Evolutionary conservation across 1,284 basidiomycete genomes (phyloP).

Genomic region (Microbotryomycetes sp.): DNA sequence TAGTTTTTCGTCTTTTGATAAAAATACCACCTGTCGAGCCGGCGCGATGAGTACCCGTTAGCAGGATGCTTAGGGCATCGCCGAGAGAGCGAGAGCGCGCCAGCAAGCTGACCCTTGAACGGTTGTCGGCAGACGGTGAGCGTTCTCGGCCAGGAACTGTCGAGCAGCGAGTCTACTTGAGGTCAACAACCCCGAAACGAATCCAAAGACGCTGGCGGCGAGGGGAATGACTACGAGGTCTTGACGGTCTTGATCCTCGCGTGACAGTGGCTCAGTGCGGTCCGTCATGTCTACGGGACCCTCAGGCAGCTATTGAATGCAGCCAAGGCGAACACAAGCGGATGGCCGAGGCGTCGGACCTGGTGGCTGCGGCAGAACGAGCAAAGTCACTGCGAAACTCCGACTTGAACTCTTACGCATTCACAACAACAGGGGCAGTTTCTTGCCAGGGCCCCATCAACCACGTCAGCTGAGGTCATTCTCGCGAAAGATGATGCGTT

Average conservation of each 20-base stretch:
- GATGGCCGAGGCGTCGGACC: too few species aligned
- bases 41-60: neutral
- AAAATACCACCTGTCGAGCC: constrained; percentile 59
- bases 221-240: constrained; percentile 30
- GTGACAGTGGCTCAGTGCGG: neutral
- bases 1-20: constrained; percentile 91
- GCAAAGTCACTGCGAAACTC: too few species aligned
- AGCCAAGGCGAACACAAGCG: too few species aligned
- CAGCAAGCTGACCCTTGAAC: constrained; percentile 50
- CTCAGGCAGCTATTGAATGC: too few species aligned
- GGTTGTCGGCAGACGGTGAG: constrained; percentile 68
- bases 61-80: neutral
- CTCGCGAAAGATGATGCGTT: too few species aligned
- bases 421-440: too few species aligned
- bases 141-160: constrained; percentile 52
- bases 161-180: constrained; percentile 45
- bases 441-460: too few species aligned
- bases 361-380: too few species aligned
- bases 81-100: neutral
- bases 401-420: too few species aligned
- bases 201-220: constrained; percentile 29
- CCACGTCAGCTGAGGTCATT: too few species aligned
- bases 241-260: neutral
- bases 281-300: neutral
- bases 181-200: constrained; percentile 33